Base-by-base conservation (phyloP, 1,139 yeast genomes). In the Nakaseomyces kungkrabaensis region DNA sequence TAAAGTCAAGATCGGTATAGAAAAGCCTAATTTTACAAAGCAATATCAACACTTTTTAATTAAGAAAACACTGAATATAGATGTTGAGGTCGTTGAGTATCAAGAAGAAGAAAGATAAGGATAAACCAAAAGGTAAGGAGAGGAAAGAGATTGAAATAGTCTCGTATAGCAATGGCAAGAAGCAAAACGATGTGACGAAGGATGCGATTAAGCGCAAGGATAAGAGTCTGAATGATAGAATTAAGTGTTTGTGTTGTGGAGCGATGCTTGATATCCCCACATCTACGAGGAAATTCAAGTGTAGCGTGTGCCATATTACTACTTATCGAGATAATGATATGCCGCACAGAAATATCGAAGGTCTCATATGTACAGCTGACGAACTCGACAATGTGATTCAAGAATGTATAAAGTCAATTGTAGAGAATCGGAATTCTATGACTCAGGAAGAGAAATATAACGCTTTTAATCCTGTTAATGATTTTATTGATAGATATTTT, bases 281-380 rank as follows among this genome's bases (percentile, higher is more conserved):
- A 5, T 62, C 62, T 7, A 69, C 75, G 1, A 51, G 62, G 8
- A 79, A 78, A 56, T 79, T 77, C 62, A 73, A 75, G 52, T 85
- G 94, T 58, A 70, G 78, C 0, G 67, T 74, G 1, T 81, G 88
- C 56, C 72, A 72, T 38, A 75, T 84, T 7, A 78, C 69, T 0
- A 54, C 60, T 1, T 41, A 41, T 26, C 22, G 44, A 11, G 44
- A 41, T 13, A 41, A 41, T 9, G 24, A 41, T 11, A 41, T 27
- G 34, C 33, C 34, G 5, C 13, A 4, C 4, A 6, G 11, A 8
- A 29, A 41, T 41, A 11, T 29, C 4, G 34, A 41, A 9, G 44
- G 34, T n/a, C 34, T 41, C 7, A 5, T 10, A 8, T 27, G 33
- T 13, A 41, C 25, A 27, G 34, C 11, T 27, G 34, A 41, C 22